Conservation (phyloP, 805 yeast genomes). For the Isabelozyma rhagii region DNA sequence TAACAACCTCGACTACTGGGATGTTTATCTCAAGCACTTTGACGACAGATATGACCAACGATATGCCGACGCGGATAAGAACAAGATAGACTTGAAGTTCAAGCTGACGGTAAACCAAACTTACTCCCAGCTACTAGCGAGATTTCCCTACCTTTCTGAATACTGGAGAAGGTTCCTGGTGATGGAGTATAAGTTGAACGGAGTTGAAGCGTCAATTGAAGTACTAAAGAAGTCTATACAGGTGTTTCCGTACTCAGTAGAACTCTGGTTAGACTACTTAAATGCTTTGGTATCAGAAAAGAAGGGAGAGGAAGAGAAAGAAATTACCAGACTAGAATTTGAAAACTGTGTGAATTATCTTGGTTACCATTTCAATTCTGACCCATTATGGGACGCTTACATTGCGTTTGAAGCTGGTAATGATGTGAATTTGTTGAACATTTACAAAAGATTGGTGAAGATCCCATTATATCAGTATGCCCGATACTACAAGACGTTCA, state of each 20-base stretch:
- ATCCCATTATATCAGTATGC: constrained; percentile 88
- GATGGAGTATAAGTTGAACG: constrained; percentile 54
- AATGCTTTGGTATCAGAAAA: constrained; percentile 42
- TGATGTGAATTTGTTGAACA: constrained; percentile 33
- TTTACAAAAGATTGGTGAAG: constrained; percentile 44
- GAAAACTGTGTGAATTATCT: constrained; percentile 45
- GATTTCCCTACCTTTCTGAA: constrained; percentile 57
- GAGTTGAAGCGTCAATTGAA: constrained; percentile 47
- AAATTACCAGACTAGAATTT: constrained; percentile 41
- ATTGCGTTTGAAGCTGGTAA: constrained; percentile 55
- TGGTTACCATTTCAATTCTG: constrained; percentile 75
- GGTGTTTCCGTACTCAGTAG: constrained; percentile 56
- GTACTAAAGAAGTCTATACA: constrained; percentile 44
- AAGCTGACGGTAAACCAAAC: constrained; percentile 11
- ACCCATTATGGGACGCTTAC: constrained; percentile 78
- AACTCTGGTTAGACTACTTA: constrained; percentile 66
- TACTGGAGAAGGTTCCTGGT: constrained; percentile 65
- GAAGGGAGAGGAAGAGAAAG: constrained; percentile 24
- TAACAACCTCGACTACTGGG: constrained; percentile 32
- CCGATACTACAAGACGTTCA: constrained; percentile 57
- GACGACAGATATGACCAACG: constrained; percentile 18
- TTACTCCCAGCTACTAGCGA: constrained; percentile 36
- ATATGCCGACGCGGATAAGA: not conserved
- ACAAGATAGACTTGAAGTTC: constrained; percentile 10
- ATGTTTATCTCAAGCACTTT: constrained; percentile 28